Evolutionary conservation across 2,329 filamentous ascomycete genomes (phyloP).

Genomic region (Fusarium guadeloupense): DNA sequence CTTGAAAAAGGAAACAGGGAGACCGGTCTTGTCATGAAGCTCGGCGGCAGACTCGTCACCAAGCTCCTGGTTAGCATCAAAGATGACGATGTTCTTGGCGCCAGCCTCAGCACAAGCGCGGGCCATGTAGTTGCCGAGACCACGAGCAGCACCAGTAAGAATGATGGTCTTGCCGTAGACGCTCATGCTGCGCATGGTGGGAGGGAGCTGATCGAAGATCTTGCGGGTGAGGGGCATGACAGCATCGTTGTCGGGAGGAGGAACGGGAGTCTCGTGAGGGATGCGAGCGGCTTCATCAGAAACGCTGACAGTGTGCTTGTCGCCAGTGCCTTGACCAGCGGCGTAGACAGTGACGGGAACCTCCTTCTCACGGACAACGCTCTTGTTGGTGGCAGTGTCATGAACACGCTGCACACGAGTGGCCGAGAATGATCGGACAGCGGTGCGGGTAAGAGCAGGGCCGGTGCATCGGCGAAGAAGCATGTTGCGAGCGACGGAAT

Average conservation of each 20-base stretch:
- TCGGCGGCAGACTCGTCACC: slow-evolving; percentile 75
- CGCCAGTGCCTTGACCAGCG: slow-evolving; percentile 55
- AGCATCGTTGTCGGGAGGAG: slow-evolving; percentile 56
- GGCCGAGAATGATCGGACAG: slow-evolving; percentile 48
- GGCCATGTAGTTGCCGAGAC: slow-evolving; percentile 82
- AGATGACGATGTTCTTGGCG: slow-evolving; percentile 76
- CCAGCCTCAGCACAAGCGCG: slow-evolving; percentile 80
- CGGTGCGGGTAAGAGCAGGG: slow-evolving; percentile 39
- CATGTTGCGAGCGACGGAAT: slow-evolving; percentile 48
- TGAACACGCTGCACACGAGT: slow-evolving; percentile 46
- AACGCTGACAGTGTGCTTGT: slow-evolving; percentile 66
- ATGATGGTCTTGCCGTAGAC: slow-evolving; percentile 76
- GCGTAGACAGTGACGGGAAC: slow-evolving; percentile 65
- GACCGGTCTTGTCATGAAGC: slow-evolving; percentile 75
- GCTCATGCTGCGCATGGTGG: slow-evolving; percentile 74
- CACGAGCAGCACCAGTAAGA: slow-evolving; percentile 78
- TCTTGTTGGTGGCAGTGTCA: slow-evolving; percentile 57
- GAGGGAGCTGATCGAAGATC: slow-evolving; percentile 65
- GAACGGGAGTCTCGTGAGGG: slow-evolving; percentile 52
- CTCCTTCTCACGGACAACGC: slow-evolving; percentile 65
- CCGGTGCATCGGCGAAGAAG: slow-evolving; percentile 47
- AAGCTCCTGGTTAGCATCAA: slow-evolving; percentile 80
- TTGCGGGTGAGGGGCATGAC: slow-evolving; percentile 63
- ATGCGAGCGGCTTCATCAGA: slow-evolving; percentile 53
- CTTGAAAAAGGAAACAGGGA: slow-evolving; percentile 80